These are phyloP conservation scores for Aquilaria sinensis DNA, from an alignment of 345 rosid species.

Conservation along the genomic window DNA sequence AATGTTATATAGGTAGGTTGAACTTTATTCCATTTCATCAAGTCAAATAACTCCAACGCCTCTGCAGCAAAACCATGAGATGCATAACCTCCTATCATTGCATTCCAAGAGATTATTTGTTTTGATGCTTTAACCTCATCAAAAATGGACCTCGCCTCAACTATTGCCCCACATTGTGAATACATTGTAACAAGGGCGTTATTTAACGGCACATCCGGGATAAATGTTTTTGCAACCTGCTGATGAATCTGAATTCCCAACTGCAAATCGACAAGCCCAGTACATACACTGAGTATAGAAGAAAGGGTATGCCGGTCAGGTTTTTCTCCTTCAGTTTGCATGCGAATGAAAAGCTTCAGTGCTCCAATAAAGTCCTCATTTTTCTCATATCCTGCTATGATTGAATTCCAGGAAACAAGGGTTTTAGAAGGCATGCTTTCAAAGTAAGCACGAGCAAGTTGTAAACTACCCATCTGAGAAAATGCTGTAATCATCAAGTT, in stretches of 20 bases:
- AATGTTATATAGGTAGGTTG: conserved; percentile 15
- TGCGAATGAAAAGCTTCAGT: conserved; percentile 9
- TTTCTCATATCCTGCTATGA: conserved; percentile 16
- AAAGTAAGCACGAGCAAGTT: conserved; percentile 12
- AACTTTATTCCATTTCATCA: conserved; percentile 12
- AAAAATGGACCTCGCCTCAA: conserved; percentile 6
- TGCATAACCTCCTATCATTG: conserved; percentile 18
- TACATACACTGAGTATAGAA: conserved; percentile 7
- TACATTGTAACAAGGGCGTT: conserved; percentile 15
- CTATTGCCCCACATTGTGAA: conserved; percentile 11
- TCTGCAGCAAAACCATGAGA: conserved; percentile 15
- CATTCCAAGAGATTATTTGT: conserved; percentile 14
- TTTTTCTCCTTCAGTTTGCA: conserved; percentile 15
- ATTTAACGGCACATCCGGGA: conserved; percentile 13
- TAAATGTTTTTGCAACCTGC: conserved; percentile 8
- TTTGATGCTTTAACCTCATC: conserved; percentile 8
- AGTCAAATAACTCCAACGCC: conserved; percentile 12
- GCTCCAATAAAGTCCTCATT: conserved; percentile 14
- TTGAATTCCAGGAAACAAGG: conserved; percentile 15
- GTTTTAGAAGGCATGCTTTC: conserved; percentile 11
- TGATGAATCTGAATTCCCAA: conserved; percentile 19
- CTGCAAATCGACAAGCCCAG: conserved; percentile 15
- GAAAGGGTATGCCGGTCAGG: conserved; percentile 11
- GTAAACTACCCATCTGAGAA: conserved; percentile 9
- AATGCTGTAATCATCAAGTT: conserved; percentile 9